Conservation (phyloP, 2,329 filamentous ascomycete species). For the Rugonectria rugulosa region DNA sequence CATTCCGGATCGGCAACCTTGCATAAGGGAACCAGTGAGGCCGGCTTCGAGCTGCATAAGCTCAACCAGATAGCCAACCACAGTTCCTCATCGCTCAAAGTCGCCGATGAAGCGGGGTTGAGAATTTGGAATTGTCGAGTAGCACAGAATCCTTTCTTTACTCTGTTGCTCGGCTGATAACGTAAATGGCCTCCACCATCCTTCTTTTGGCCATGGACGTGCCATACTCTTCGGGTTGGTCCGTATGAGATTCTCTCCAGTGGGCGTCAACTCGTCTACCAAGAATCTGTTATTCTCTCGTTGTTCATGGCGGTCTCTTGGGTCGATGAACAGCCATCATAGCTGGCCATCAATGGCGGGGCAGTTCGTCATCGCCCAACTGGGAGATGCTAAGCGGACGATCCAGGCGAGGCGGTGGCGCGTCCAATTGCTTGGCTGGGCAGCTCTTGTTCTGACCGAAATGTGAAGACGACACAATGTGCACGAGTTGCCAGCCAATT, state of each 20-base stretch:
- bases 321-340: slow-evolving; percentile 20
- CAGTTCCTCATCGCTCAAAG: background rate
- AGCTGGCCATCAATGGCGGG: slow-evolving; percentile 12
- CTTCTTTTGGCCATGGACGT: background rate
- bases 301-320: slow-evolving; percentile 12
- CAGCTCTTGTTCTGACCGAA: background rate
- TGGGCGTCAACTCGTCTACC: background rate
- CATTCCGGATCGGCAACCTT: slow-evolving; percentile 1
- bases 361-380: slow-evolving; percentile 20
- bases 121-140: slow-evolving; percentile 17
- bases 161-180: background rate
- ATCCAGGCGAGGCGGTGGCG: slow-evolving; percentile 1
- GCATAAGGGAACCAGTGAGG: slow-evolving; percentile 3
- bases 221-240: too few relatives aligned
- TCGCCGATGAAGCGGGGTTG: slow-evolving; percentile 1
- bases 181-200: too few relatives aligned
- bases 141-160: background rate
- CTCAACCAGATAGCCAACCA: slow-evolving; percentile 9
- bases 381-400: slow-evolving; percentile 3
- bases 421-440: slow-evolving; percentile 10
- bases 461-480: too few relatives aligned
- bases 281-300: background rate
- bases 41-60: slow-evolving; percentile 7
- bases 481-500: too few relatives aligned
- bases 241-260: too few relatives aligned